Evolutionary conservation across 768 basidiomycete genomes (phyloP).

Genomic region (Piloderma croceum): DNA sequence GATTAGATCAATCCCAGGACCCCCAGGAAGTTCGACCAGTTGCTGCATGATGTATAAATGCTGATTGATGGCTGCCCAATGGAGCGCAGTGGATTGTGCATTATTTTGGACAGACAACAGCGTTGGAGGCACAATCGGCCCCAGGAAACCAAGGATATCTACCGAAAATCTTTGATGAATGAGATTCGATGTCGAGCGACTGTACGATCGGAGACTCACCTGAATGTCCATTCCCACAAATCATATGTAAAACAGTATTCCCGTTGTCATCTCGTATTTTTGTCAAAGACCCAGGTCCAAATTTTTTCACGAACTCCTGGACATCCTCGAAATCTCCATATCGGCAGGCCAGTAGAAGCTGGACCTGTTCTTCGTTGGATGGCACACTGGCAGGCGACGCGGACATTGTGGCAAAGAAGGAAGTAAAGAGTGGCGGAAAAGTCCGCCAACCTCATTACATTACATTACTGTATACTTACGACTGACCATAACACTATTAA

Average conservation of each 20-base stretch:
- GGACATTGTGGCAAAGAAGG: conserved; percentile 7
- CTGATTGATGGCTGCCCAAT: conserved; percentile 86
- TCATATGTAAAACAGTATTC: conserved; percentile 84
- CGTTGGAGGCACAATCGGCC: conserved; percentile 50
- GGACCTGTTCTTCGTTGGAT: conserved; percentile 54
- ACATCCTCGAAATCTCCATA: conserved; percentile 86
- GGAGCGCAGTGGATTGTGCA: conserved; percentile 77
- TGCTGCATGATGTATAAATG: conserved; percentile 60
- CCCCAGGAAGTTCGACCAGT: conserved; percentile 50
- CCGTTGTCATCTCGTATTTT: conserved; percentile 65
- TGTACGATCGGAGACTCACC: conserved; percentile 42
- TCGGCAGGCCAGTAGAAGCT: conserved; percentile 76
- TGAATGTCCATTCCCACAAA: conserved; percentile 80
- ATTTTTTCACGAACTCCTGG: conserved; percentile 54
- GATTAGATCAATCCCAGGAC: conserved; percentile 63
- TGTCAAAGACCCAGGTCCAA: conserved; percentile 45
- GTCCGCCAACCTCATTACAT: neutral
- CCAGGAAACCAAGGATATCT: conserved; percentile 75
- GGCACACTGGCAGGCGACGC: conserved; percentile 16
- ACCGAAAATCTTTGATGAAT: conserved; percentile 40
- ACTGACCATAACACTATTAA: no score
- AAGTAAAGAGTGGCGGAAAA: neutral
- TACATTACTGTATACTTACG: no score
- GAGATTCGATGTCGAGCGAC: conserved; percentile 22
- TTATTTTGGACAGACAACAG: conserved; percentile 60